Evolutionary conservation across 352 stramenopile species (phyloP), one percentile per base, ranked within the genome.

Genomic region (Globisporangium abappressorium): DNA sequence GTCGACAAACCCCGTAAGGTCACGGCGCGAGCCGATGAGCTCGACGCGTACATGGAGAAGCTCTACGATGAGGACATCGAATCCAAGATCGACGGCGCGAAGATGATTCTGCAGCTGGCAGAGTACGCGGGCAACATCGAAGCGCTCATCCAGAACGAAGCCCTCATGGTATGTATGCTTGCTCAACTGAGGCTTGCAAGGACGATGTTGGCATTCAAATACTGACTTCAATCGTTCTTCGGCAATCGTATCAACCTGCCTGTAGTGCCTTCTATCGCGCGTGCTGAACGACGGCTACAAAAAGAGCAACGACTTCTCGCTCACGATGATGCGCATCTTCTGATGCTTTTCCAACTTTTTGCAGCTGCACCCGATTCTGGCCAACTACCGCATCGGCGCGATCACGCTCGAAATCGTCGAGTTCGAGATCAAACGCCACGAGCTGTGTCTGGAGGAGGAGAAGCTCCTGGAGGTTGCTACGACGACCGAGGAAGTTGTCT

Each of bases 281-380:
- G 89, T 98, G 20, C 78, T 99, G 34, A 95, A 95, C 58, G 96
- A 99, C 73, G 95, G 98, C 64, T 98, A 97, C 82, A 97, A 97
- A 73, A 97, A 98, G 73, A 96, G 81, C 61, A 94, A 93, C 64
- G 95, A 98, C 74, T 92, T 99, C 57, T 90, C 89, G 38, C 93
- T 98, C 69, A 96, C 93, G 9, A 96, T 99, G 75, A 92, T 98
- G 81, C 89, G 96, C 68, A 92, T 98, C 61, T 98, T 98, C 69
- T 97, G 95, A 75, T 95, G 92, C 63, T 98, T 98, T 66, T 98
- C 92, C 62, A 98, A 98, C 78, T 97, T 98, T 68, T 70, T 97
- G 57, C 92, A 98, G 75, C 93, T 98, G 64, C 96, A 99, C 67
- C 76, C 84, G 28, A 89, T 97, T 59, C 78, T 99, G 36, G 83